Evolutionary conservation across 2,329 filamentous ascomycete genomes (phyloP), one percentile per base, ranked within the genome.

Genomic region (Diaporthe helianthi): DNA sequence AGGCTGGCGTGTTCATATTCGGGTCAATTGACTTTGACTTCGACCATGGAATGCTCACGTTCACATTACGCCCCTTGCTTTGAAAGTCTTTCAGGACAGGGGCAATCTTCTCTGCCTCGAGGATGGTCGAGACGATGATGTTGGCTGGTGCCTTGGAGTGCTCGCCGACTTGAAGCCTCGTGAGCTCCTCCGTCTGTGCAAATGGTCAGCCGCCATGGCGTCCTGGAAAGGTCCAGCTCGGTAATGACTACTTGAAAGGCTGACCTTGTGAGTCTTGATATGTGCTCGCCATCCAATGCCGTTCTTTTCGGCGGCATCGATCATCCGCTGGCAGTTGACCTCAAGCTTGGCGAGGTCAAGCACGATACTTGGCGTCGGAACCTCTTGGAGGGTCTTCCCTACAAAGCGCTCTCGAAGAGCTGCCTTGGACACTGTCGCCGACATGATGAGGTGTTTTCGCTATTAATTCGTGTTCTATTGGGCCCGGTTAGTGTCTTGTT

Each of bases 191-290:
- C 0, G 92, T 93, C 89, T 92, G 46, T 31, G 53, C 15, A 36
- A 3, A 17, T n/a, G 8, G 41, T 67, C 29, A 67, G 52, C 44
- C 29, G 15, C 29, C 4, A 5, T 38, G 4, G 53, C 24, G 26
- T 58, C 66, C 65, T 67, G 64, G 29, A 65, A 47, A 29, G 19
- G 36, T 17, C 24, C n/a, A 19, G 7, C 15, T 13, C 9, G 49
- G 29, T 22, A 29, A 26, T 12, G 31, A 22, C 51, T 26, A n/a
- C 60, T 33, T 44, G 15, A 47, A 4, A 24, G 46, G 67, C 75
- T 67, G 79, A 90, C 91, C 83, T 96, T 96, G 78, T 96, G 93
- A 26, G 92, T 94, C 80, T 96, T 96, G 70, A 95, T 88, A 77
- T 96, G 93, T 1, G 91, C 90, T 69, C 93, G 84, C 82, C 93